Evolutionary conservation across 345 rosid genomes (phyloP), one percentile per base, ranked within the genome.

Genomic region (Eucalyptus sp.): DNA sequence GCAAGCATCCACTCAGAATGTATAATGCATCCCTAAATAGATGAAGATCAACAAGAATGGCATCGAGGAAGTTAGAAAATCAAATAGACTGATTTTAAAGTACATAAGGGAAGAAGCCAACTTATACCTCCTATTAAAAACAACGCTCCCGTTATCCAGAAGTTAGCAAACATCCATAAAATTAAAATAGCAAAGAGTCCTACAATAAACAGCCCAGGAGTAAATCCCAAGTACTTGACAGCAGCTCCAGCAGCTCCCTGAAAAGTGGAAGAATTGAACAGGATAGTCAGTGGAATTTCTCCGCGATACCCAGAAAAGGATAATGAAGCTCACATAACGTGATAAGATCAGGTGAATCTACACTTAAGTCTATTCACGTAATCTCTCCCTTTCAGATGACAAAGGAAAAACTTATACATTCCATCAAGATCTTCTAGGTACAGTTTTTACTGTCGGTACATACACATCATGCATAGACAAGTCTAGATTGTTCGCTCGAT

Each of bases 141-240:
- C 90, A 98, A 93, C 71, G 97, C 92, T 90, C 99, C 99, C 8
- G 99, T 95, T 92, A 98, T 97, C 99, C 99, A 98, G 91, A 97
- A 96, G 96, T 96, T 98, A 90, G 99, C 99, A 90, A 92, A 96
- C 99, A 97, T 97, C 99, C 99, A 97, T 84, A 98, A 91, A 90
- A 96, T 91, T 92, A 97, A 92, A 91, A 97, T 98, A 48, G 96
- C 95, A 91, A 96, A 96, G 49, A 96, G 89, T 46, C 99, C 99
- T 52, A 95, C 97, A 44, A 98, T 96, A 91, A 96, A 98, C 89
- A 98, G 96, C 43, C 99, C 99, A 89, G 99, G 98, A 91, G 98
- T 98, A 93, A 95, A 97, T 87, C 99, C 99, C 93, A 97, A 91
- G 91, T 94, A 94, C 90, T 88, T 94, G 92, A 98, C 92, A 86